Percentiles rank a stretch among this genome's conserved stretches.
Conservation (phyloP, 768 basidiomycete genomes). For the Tubosaeta sp. region DNA sequence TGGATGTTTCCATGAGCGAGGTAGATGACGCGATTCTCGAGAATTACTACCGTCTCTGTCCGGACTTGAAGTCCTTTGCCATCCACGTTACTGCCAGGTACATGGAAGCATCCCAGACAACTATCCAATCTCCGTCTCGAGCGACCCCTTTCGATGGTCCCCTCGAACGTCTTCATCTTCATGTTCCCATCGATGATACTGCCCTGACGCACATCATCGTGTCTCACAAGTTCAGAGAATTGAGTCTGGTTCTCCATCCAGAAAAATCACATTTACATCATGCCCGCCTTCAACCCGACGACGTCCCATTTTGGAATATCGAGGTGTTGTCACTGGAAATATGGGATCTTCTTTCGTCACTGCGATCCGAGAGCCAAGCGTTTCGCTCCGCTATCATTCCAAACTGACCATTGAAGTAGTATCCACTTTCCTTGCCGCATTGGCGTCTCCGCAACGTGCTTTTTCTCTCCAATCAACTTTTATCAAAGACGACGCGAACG, state of each 20-base stretch:
- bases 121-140: not conserved
- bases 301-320: not conserved
- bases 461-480: not conserved
- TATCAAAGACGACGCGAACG: not conserved
- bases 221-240: not conserved
- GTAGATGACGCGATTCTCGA: not conserved
- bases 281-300: not conserved
- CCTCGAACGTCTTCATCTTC: not conserved
- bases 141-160: not conserved
- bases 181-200: not conserved
- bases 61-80: not conserved
- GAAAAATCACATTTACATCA: not conserved
- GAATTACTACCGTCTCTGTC: not conserved
- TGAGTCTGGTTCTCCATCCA: not conserved
- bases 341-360: not conserved
- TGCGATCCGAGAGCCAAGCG: not conserved
- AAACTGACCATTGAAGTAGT: not conserved
- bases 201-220: not conserved
- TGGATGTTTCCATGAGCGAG: not conserved
- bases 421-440: not conserved
- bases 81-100: not conserved
- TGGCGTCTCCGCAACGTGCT: not conserved
- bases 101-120: not conserved
- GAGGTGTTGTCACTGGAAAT: not conserved
- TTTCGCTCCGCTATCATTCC: not conserved